phyloP scores from a whole-genome alignment of 2,329 filamentous ascomycete genomes.

The Aspergillus sp. region DNA sequence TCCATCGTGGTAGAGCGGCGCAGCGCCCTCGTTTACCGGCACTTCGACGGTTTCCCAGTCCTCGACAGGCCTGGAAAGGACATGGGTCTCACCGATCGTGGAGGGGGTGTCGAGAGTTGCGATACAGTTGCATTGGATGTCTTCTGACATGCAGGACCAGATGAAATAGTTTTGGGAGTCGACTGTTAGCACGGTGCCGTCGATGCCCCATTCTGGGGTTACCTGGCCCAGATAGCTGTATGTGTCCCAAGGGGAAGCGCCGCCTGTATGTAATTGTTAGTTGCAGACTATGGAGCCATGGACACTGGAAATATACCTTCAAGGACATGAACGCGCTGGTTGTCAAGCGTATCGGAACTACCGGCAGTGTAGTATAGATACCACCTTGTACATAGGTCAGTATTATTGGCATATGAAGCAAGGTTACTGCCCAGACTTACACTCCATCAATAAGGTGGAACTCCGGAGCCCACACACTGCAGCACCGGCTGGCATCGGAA shows the following conservation, averaged over 20 bases:
- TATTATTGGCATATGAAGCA: too few relatives aligned
- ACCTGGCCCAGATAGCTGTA: constrained; percentile 53
- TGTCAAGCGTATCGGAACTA: constrained; percentile 34
- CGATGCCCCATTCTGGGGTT: constrained; percentile 53
- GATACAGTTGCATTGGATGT: constrained; percentile 27
- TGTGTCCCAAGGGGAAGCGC: constrained; percentile 52
- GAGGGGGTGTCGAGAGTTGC: constrained; percentile 12
- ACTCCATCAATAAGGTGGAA: constrained; percentile 51
- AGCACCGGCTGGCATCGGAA: constrained; percentile 47
- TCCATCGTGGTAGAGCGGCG: constrained; percentile 54
- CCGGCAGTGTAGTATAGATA: constrained; percentile 10
- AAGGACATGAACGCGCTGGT: constrained; percentile 55
- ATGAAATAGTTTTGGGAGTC: constrained; percentile 53
- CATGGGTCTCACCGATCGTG: constrained; percentile 44
- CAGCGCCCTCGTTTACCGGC: constrained; percentile 58
- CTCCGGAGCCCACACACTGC: constrained; percentile 61
- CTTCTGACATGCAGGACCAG: constrained; percentile 54
- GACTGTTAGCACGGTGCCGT: constrained; percentile 55
- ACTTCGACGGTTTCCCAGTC: constrained; percentile 52
- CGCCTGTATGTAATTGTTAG: constrained; percentile 35
- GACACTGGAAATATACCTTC: constrained; percentile 37
- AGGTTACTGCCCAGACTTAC: not conserved
- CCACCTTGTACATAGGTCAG: not conserved
- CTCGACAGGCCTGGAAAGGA: constrained; percentile 54
- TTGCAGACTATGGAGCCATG: too few relatives aligned